Evolutionary conservation across 306 rosid species (phyloP), one percentile per base, ranked within the genome.

Genomic region (Vicia villosa): DNA sequence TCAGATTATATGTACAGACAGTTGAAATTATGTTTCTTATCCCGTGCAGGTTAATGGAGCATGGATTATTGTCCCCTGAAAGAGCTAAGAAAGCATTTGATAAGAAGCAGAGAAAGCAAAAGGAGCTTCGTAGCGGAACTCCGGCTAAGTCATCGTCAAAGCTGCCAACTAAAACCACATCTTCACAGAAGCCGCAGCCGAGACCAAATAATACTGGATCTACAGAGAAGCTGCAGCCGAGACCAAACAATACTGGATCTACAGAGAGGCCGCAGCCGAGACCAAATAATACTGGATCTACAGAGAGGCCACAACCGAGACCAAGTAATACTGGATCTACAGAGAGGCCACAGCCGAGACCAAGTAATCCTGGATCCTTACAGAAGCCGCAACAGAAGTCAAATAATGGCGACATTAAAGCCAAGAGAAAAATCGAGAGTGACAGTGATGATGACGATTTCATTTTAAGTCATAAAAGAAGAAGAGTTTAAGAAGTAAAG

Each of bases 31-130:
- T 13, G 16, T 26, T 55, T 55, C 36, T 54, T 54, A 24, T 54
- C 36, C 5, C 2, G 51, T 76, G 57, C 75, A 94, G 99, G 99
- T 87, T 94, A 86, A 91, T 91, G 99, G 99, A 94, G 57, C 97
- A 94, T 71, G 99, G 99, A 54, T 42, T 94, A 79, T 41, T 94
- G 70, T 81, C 97, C 41, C 85, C 83, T 50, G 96, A 90, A 57
- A 87, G 74, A 83, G 85, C 99, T 13, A 91, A 83, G 83, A 91
- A 34, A 76, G 97, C 97, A 11, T 81, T 74, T 43, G 99, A 94
- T 79, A 91, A 78, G 83, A 94, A 88, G 84, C 89, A 84, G 82
- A 87, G 95, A 79, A 87, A 76, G 77, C 97, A 94, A 72, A 94
- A 91, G 86, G 95, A 87, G 70, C 72, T 84, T 37, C 77, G 97